Conservation (phyloP, 192 early-diverging fungal genomes). For the Rhizophagus clarus region DNA sequence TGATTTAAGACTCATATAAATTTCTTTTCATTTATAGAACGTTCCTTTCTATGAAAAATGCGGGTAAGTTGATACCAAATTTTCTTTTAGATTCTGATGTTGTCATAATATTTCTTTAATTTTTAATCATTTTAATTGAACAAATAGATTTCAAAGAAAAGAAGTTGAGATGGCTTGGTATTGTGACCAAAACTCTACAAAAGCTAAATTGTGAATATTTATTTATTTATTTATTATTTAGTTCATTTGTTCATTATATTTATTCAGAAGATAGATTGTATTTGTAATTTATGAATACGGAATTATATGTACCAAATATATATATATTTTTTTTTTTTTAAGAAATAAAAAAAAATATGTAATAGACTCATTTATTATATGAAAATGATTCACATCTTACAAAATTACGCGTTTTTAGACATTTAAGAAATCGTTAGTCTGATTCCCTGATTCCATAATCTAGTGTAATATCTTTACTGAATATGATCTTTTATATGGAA, state of each 20-base stretch:
- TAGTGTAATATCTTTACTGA: too few species aligned
- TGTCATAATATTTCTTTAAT: neutral
- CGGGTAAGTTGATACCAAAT: conserved; percentile 42
- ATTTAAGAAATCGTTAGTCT: too few species aligned
- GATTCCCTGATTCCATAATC: too few species aligned
- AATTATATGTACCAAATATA: neutral
- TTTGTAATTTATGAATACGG: neutral
- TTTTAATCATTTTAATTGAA: neutral
- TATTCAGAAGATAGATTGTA: neutral
- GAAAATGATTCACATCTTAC: too few species aligned
- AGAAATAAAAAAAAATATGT: too few species aligned
- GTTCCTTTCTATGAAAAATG: conserved; percentile 89
- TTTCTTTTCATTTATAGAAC: conserved; percentile 53
- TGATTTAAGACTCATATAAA: neutral
- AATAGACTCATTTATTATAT: too few species aligned
- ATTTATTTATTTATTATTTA: neutral
- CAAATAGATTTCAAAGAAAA: conserved; percentile 63
- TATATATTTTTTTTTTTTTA: too few species aligned
- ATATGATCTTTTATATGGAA: too few species aligned
- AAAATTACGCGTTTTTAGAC: too few species aligned
- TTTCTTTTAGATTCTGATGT: neutral
- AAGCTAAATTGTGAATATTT: conserved; percentile 24
- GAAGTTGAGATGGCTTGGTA: conserved; percentile 71
- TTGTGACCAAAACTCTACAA: neutral
- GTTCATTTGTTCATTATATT: neutral